Conservation (phyloP, 1,284 basidiomycete species). For the Phylloboletellus chloephorus region DNA sequence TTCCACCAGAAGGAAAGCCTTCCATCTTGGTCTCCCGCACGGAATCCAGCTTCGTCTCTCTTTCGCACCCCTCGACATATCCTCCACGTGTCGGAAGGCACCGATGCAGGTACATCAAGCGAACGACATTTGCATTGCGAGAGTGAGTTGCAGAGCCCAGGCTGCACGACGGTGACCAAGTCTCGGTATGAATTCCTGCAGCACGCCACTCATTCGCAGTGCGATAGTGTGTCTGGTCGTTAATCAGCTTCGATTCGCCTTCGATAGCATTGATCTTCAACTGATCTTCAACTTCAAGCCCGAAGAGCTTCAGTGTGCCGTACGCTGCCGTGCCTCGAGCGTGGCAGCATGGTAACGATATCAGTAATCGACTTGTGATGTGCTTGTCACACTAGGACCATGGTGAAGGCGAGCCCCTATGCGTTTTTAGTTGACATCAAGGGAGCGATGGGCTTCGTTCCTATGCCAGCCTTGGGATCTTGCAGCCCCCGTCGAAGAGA, state of each 20-base stretch:
- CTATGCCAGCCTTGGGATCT: not conserved
- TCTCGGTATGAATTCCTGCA: slow-evolving; percentile 1
- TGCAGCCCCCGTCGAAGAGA: slow-evolving; percentile 8
- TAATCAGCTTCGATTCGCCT: slow-evolving; percentile 27
- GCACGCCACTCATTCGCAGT: slow-evolving; percentile 3
- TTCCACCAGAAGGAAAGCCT: slow-evolving; percentile 5
- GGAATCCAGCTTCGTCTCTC: not conserved
- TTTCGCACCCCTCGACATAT: slow-evolving; percentile 6
- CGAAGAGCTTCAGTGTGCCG: not conserved
- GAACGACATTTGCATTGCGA: slow-evolving; percentile 4
- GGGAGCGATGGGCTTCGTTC: not conserved
- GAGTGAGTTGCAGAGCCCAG: slow-evolving; percentile 7
- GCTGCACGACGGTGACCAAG: not conserved
- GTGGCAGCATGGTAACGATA: slow-evolving; percentile 9
- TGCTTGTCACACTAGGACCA: not conserved
- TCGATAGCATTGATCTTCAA: slow-evolving; percentile 29
- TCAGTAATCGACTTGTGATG: slow-evolving; percentile 2
- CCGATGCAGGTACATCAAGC: slow-evolving; percentile 3
- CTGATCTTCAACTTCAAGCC: slow-evolving; percentile 23
- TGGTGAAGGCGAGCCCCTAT: not conserved
- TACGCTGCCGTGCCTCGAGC: slow-evolving; percentile 18
- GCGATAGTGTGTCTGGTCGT: slow-evolving; percentile 12
- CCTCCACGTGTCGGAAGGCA: slow-evolving; percentile 5
- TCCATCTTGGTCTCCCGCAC: not conserved
- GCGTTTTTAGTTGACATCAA: not conserved